Conservation (phyloP, 208 protist genomes). For the Leishmania braziliensis region DNA sequence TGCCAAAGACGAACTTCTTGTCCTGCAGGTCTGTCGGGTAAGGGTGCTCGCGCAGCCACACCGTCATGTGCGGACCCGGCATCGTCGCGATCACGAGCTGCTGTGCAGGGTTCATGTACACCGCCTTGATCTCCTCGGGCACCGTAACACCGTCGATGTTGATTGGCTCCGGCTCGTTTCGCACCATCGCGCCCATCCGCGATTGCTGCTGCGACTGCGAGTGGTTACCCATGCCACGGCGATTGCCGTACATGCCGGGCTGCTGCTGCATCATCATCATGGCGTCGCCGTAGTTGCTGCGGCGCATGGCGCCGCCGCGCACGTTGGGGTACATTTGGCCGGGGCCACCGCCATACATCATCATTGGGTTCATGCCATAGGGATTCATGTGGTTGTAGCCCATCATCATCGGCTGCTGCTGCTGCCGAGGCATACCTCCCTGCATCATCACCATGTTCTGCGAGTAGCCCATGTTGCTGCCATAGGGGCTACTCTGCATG, state of each 20-base stretch:
- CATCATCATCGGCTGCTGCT: conserved; percentile 23
- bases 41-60: conserved; percentile 76
- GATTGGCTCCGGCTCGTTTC: conserved; percentile 65
- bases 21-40: conserved; percentile 55
- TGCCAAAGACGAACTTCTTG: conserved; percentile 73
- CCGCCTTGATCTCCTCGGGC: conserved; percentile 60
- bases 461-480: conserved; percentile 20
- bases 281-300: conserved; percentile 20
- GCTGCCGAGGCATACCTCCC: conserved; percentile 22
- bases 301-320: conserved; percentile 15
- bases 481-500: conserved; percentile 10
- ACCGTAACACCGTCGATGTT: conserved; percentile 41
- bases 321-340: conserved; percentile 19
- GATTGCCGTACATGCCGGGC: conserved; percentile 9
- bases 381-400: conserved; percentile 17
- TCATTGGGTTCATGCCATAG: conserved; percentile 34
- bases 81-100: conserved; percentile 78
- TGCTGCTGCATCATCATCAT: conserved; percentile 36
- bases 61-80: conserved; percentile 81
- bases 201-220: conserved; percentile 9
- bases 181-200: conserved; percentile 4
- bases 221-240: conserved; percentile 14
- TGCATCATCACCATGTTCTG: conserved; percentile 25
- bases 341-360: conserved; percentile 31
- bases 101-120: conserved; percentile 74